phyloP scores from a whole-genome alignment of 257 asterid genomes.

The Perilla frutescens region DNA sequence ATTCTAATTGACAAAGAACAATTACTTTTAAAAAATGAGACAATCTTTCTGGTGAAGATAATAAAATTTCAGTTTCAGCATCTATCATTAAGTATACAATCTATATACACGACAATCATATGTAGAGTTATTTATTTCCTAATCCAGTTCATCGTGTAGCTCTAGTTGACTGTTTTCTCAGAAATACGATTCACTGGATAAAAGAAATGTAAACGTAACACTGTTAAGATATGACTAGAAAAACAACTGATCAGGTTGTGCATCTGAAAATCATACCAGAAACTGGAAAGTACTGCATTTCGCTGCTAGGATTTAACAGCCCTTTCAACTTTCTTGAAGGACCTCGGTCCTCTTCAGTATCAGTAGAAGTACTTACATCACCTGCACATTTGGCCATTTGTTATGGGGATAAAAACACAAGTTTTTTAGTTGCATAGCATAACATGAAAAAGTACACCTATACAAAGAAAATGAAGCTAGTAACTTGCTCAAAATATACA shows the following conservation, averaged over 20 bases:
- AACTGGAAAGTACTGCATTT: slow-evolving; percentile 42
- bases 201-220: neutral
- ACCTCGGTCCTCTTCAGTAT: slow-evolving; percentile 47
- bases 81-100: neutral
- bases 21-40: neutral
- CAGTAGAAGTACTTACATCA: slow-evolving; percentile 56
- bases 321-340: slow-evolving; percentile 29
- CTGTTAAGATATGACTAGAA: neutral
- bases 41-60: neutral
- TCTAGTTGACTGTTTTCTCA: slow-evolving; percentile 3
- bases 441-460: neutral
- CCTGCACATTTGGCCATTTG: slow-evolving; percentile 49
- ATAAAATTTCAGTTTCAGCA: slow-evolving; percentile 9
- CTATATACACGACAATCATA: neutral
- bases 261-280: slow-evolving; percentile 47
- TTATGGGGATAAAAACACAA: slow-evolving; percentile 11
- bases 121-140: slow-evolving; percentile 14
- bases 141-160: neutral
- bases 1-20: neutral
- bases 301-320: slow-evolving; percentile 35
- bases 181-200: slow-evolving; percentile 5
- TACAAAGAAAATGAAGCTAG: neutral
- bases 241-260: slow-evolving; percentile 15
- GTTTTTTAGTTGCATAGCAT: slow-evolving; percentile 19
- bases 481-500: slow-evolving; percentile 7